These are phyloP conservation scores for Podaxis mareebaensis DNA, from an alignment of 768 basidiomycete genomes.

Conservation along the genomic window DNA sequence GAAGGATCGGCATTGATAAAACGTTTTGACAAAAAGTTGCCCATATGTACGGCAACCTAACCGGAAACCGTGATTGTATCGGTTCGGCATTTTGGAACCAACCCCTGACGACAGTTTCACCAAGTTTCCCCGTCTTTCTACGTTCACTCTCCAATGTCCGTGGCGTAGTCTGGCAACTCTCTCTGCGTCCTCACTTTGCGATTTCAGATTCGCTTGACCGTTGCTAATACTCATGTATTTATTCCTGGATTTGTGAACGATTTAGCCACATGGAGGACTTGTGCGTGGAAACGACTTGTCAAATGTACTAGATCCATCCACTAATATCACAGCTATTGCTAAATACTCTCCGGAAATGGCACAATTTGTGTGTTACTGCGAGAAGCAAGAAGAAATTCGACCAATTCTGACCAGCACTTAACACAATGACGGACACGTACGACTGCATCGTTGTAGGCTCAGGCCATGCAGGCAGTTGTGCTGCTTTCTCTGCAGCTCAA, in stretches of 20 bases:
- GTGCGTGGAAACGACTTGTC: background rate
- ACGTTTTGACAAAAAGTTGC: too few species aligned
- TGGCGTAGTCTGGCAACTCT: too few species aligned
- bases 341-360: background rate
- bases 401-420: background rate
- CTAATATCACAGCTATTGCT: background rate
- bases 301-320: background rate
- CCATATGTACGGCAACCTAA: background rate
- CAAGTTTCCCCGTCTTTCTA: background rate
- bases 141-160: background rate
- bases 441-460: conserved; percentile 68
- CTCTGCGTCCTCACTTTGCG: too few species aligned
- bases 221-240: too few species aligned
- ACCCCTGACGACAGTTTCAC: background rate
- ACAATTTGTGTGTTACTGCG: too few species aligned
- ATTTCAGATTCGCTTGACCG: too few species aligned
- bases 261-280: background rate
- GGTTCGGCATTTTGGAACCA: background rate
- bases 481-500: conserved; percentile 60
- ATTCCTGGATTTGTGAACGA: background rate
- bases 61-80: background rate
- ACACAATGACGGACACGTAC: conserved; percentile 23
- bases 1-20: too few species aligned
- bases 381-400: too few species aligned
- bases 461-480: conserved; percentile 68